Conservation (phyloP, 1,139 yeast species). For the Lipomyces yarrowii region DNA sequence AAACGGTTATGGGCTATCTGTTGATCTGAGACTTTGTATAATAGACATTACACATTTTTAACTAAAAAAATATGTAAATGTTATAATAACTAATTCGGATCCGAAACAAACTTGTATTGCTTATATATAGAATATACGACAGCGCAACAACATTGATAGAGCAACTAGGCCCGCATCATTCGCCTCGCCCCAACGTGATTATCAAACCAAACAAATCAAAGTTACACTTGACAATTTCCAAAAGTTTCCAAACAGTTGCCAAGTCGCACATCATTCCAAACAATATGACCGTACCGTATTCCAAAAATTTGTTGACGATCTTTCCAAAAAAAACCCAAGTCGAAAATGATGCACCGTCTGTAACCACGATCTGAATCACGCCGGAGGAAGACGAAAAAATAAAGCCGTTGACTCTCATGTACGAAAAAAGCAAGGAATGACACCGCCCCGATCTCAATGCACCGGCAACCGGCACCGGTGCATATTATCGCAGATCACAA, state of each 20-base stretch:
- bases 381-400: not conserved
- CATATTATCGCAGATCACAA: not conserved
- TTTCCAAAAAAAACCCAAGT: not conserved
- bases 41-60: not conserved
- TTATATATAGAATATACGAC: not conserved
- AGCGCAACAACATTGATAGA: not conserved
- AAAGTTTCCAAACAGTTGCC: not conserved
- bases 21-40: not conserved
- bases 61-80: too few relatives aligned
- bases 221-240: not conserved
- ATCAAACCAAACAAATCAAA: not conserved
- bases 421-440: not conserved
- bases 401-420: not conserved
- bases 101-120: not conserved
- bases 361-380: not conserved
- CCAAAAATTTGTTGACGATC: not conserved
- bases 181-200: not conserved
- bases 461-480: not conserved
- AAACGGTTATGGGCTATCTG: not conserved
- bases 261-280: not conserved
- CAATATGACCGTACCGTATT: not conserved
- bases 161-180: not conserved
- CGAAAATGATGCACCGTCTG: too few relatives aligned
- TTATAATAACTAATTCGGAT: not conserved
- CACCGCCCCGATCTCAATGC: not conserved